phyloP scores from a whole-genome alignment of 148 eudicot genomes.

The Euryodendron excelsum region DNA sequence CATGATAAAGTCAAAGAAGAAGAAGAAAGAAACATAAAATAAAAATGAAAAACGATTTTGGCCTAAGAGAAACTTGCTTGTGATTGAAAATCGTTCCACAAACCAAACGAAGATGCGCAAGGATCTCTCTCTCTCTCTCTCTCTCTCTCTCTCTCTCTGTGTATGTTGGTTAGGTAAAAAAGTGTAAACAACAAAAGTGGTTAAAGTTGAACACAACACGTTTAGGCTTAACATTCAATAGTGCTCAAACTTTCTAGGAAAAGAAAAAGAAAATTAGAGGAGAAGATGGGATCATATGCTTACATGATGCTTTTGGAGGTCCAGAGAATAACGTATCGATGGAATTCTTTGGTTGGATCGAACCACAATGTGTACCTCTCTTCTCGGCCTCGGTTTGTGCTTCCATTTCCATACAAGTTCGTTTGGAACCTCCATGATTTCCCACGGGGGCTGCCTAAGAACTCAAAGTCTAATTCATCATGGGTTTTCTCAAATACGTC shows the following conservation, averaged over 20 bases:
- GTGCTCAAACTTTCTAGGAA: not conserved
- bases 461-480: slow-evolving; percentile 76
- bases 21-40: too few relatives aligned
- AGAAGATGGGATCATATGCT: slow-evolving; percentile 8
- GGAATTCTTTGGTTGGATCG: slow-evolving; percentile 66
- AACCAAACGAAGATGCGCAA: too few relatives aligned
- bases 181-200: too few relatives aligned
- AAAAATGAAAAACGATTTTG: too few relatives aligned
- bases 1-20: too few relatives aligned
- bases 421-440: slow-evolving; percentile 81
- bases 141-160: too few relatives aligned
- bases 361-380: slow-evolving; percentile 74
- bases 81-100: too few relatives aligned
- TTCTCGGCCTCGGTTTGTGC: slow-evolving; percentile 67
- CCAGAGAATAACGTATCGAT: slow-evolving; percentile 78
- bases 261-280: not conserved
- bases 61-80: too few relatives aligned
- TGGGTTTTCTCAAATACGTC: slow-evolving; percentile 63
- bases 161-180: too few relatives aligned
- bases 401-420: slow-evolving; percentile 73
- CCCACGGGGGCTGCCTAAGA: slow-evolving; percentile 57
- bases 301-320: slow-evolving; percentile 59
- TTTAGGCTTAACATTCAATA: too few relatives aligned
- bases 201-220: too few relatives aligned
- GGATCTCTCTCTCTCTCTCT: too few relatives aligned